Evolutionary conservation across 345 rosid species (phyloP).

Genomic region (Litchi chinensis): DNA sequence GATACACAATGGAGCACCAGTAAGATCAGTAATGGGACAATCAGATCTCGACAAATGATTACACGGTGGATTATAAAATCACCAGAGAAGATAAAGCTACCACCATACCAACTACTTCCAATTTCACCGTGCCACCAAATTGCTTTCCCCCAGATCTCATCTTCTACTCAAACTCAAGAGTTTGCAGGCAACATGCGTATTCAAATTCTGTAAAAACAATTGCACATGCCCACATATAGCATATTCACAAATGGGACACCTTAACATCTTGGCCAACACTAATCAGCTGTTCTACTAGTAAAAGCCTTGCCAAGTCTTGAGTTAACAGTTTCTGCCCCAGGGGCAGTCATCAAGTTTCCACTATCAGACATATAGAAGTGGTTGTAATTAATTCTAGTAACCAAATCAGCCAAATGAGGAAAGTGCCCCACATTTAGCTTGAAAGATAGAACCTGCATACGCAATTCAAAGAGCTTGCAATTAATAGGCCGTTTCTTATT

Average conservation of each 20-base stretch:
- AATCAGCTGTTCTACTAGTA: slow-evolving; percentile 24
- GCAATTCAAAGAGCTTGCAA: slow-evolving; percentile 7
- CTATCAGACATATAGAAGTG: slow-evolving; percentile 88
- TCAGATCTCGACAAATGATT: not conserved
- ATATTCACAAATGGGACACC: not conserved
- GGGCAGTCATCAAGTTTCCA: slow-evolving; percentile 68
- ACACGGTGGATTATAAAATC: not conserved
- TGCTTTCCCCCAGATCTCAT: not conserved
- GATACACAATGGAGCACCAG: not conserved
- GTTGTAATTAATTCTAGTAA: slow-evolving; percentile 92
- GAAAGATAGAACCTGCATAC: slow-evolving; percentile 76
- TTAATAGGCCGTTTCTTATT: not conserved
- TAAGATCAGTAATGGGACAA: not conserved
- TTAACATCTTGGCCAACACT: not conserved
- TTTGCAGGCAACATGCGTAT: not conserved
- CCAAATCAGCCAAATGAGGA: slow-evolving; percentile 93
- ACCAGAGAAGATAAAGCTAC: not conserved
- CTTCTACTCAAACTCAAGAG: not conserved
- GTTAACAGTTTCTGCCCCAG: slow-evolving; percentile 48
- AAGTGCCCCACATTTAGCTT: slow-evolving; percentile 91
- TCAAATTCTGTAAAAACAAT: not conserved
- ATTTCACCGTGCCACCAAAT: not conserved
- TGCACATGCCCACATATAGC: not conserved
- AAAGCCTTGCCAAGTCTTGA: slow-evolving; percentile 41
- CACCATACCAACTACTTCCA: not conserved